These are phyloP conservation scores for Epichloe coenophiala DNA, from an alignment of 2,329 filamentous ascomycete genomes.

Conservation along the genomic window DNA sequence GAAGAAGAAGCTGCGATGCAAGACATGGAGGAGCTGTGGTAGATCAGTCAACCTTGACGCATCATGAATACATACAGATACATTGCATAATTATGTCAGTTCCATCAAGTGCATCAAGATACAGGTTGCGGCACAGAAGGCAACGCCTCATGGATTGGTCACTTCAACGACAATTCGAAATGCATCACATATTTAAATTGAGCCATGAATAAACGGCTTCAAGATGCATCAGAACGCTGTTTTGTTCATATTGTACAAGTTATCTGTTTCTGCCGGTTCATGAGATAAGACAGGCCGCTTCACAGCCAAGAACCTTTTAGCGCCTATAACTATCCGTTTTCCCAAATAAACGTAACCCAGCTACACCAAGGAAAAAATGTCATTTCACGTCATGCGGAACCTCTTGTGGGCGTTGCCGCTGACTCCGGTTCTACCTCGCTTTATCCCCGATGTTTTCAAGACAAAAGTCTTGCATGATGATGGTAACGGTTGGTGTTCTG, in stretches of 20 bases:
- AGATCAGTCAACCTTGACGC: background rate
- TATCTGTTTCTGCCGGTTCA: background rate
- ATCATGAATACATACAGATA: background rate
- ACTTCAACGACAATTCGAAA: too few relatives aligned
- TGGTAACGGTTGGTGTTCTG: slow-evolving; percentile 10
- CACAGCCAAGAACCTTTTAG: slow-evolving; percentile 4
- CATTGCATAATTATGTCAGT: background rate
- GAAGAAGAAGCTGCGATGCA: slow-evolving; percentile 58
- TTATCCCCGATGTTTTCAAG: slow-evolving; percentile 12
- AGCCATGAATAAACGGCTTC: background rate
- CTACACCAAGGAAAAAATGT: slow-evolving; percentile 5
- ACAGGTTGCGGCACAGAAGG: too few relatives aligned
- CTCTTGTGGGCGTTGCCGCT: slow-evolving; percentile 8
- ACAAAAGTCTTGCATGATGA: slow-evolving; percentile 9
- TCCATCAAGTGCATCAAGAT: too few relatives aligned
- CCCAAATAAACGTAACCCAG: slow-evolving; percentile 5
- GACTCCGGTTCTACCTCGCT: slow-evolving; percentile 9
- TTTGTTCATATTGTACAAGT: background rate
- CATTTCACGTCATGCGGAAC: slow-evolving; percentile 11
- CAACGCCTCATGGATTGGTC: too few relatives aligned
- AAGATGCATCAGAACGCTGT: background rate
- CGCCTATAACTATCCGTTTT: slow-evolving; percentile 4
- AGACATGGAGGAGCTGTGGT: slow-evolving; percentile 42
- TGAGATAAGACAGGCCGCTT: background rate
- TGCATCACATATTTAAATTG: too few relatives aligned